These are phyloP conservation scores for Solanum lycopersicoides DNA, from an alignment of 257 asterid species.

Conservation along the genomic window DNA sequence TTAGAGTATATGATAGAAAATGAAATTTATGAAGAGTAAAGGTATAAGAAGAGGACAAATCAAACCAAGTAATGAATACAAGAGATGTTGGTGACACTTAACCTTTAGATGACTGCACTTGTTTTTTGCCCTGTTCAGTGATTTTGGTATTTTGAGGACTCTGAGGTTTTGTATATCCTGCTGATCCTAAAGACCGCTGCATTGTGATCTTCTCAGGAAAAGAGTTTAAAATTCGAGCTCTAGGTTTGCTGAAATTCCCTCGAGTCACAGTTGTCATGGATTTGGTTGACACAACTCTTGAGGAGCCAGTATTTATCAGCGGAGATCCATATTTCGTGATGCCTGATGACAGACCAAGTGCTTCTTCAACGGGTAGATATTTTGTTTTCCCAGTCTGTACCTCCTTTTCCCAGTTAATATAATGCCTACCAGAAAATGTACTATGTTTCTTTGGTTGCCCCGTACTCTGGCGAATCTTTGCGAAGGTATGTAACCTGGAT, in stretches of 20 bases:
- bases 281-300: conserved; percentile 6
- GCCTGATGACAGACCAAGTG: conserved; percentile 34
- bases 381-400: conserved; percentile 40
- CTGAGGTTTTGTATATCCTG: conserved; percentile 9
- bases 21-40: background rate
- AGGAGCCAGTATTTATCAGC: background rate
- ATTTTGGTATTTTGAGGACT: conserved; percentile 9
- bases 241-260: conserved; percentile 9
- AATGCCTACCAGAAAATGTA: background rate
- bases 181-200: conserved; percentile 10
- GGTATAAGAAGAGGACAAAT: background rate
- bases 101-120: background rate
- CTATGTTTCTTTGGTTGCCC: background rate
- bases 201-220: conserved; percentile 1
- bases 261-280: background rate
- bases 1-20: background rate
- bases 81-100: background rate
- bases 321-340: conserved; percentile 3
- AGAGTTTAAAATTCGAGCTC: background rate
- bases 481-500: background rate
- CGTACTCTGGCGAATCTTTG: background rate
- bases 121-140: background rate
- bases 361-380: conserved; percentile 38
- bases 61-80: background rate
- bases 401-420: conserved; percentile 31